Conservation (phyloP, 2,329 filamentous ascomycete species). For the Fusarium paranaense region DNA sequence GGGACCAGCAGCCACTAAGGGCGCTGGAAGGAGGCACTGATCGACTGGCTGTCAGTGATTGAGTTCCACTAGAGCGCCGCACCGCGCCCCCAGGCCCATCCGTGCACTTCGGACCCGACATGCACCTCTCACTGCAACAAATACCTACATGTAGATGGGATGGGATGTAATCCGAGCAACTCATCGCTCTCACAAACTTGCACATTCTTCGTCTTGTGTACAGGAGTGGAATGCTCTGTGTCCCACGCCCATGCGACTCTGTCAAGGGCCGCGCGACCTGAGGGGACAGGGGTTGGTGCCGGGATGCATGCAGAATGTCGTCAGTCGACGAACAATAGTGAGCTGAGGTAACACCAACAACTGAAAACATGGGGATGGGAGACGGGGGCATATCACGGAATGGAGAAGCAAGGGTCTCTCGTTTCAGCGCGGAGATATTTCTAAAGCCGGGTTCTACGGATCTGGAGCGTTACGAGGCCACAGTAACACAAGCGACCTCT, state of each 20-base stretch:
- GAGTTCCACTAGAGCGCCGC: slow-evolving; percentile 29
- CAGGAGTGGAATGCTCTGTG: not conserved
- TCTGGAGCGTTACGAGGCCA: slow-evolving; percentile 22
- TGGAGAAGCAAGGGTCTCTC: not conserved
- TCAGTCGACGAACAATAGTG: slow-evolving; percentile 20
- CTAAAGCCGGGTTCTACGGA: slow-evolving; percentile 17
- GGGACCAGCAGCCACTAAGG: slow-evolving; percentile 13
- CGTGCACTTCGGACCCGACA: slow-evolving; percentile 16
- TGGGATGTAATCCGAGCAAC: slow-evolving; percentile 18
- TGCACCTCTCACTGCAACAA: slow-evolving; percentile 32
- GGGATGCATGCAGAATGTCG: slow-evolving; percentile 21
- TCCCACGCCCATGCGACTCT: slow-evolving; percentile 4
- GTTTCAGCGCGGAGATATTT: slow-evolving; percentile 38
- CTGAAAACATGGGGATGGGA: slow-evolving; percentile 11
- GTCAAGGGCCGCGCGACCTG: not conserved
- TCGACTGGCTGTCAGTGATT: slow-evolving; percentile 19
- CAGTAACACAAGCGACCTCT: slow-evolving; percentile 22
- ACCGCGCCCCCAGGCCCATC: not conserved
- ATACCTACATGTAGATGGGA: slow-evolving; percentile 32
- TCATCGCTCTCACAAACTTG: slow-evolving; percentile 11
- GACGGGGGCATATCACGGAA: slow-evolving; percentile 7
- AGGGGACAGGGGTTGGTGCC: slow-evolving; percentile 17
- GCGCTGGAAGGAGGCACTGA: slow-evolving; percentile 19
- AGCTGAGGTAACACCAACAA: slow-evolving; percentile 23
- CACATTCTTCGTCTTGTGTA: not conserved